Base-by-base conservation (phyloP, 2,329 filamentous ascomycete species). In the Cordyceps fumosorosea region DNA sequence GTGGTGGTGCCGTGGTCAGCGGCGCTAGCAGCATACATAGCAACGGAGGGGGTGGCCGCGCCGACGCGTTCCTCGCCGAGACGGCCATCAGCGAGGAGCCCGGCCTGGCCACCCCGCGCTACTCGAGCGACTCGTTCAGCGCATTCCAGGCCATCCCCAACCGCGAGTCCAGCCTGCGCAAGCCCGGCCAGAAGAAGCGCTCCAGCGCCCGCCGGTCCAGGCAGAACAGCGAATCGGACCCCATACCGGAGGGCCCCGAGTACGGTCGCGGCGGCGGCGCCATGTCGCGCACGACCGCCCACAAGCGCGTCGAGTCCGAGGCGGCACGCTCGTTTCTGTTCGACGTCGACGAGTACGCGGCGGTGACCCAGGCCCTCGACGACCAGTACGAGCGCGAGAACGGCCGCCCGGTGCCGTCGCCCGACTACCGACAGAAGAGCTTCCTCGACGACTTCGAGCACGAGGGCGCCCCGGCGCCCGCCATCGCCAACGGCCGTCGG, bases 401-500 rank as follows among this genome's bases (percentile, higher is more conserved):
- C 24, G 63, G 62, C 55, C 34, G 29, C 29, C 32, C 45, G 3
- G 45, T 67, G 0, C 73, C 75, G 12, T 72, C 71, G 5, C 18
- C 16, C 12, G 51, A 44, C 22, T 40, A 51, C 34, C 44, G 52
- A 18, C 57, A 60, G 26, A 18, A 45, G 5, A 56, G 44, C n/a
- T 63, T 56, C 12, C 12, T 58, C n/a, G 52, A 63, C 26, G 56
- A 56, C 16, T 34, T 63, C 37, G 70, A 77, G 2, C 84, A 89
- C 24, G 87, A 90, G 20, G 86, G 85, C 16, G 89, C 89, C 0
- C 89, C 89, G 1, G 89, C 85, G 20, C 89, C 89, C 0, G 81
- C 87, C 1, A 81, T 91, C 8, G 81, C 86, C 18, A 88, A 89
- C 65, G 81, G 85, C 18, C 77, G 80, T 10, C 77, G 80, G 29